Conservation (phyloP, 129 eudicot genomes). For the Helichrysum umbraculigerum region DNA sequence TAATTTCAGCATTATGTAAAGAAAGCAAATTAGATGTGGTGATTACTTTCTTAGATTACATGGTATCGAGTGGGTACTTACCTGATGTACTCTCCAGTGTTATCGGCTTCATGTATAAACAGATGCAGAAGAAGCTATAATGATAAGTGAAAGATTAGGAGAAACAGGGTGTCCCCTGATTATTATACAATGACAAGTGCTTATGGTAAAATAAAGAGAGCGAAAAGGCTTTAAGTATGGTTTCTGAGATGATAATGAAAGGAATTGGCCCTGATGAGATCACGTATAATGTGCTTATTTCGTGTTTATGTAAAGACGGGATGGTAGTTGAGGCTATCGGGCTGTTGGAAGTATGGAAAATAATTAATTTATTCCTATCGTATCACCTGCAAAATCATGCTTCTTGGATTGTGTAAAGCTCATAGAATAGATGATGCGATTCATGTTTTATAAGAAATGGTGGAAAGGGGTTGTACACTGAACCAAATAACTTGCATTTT, state of each 20-base stretch:
- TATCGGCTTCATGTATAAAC: conserved; percentile 61
- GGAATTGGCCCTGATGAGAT: conserved; percentile 67
- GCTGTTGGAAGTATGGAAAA: conserved; percentile 57
- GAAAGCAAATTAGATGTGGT: conserved; percentile 61
- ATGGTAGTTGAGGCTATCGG: conserved; percentile 65
- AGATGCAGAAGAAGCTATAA: conserved; percentile 59
- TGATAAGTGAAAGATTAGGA: conserved; percentile 51
- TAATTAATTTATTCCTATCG: conserved; percentile 47
- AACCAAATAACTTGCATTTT: conserved; percentile 68
- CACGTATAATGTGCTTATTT: conserved; percentile 64
- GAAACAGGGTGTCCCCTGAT: conserved; percentile 65
- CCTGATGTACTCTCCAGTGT: conserved; percentile 72
- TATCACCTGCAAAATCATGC: conserved; percentile 61
- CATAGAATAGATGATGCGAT: conserved; percentile 63
- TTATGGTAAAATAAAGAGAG: conserved; percentile 62
- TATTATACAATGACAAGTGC: conserved; percentile 76
- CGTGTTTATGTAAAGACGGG: conserved; percentile 75
- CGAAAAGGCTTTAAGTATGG: conserved; percentile 43
- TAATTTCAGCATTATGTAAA: conserved; percentile 62
- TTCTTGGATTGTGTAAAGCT: conserved; percentile 78
- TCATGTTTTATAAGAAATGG: conserved; percentile 60
- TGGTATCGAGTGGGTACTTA: conserved; percentile 59
- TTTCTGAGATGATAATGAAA: conserved; percentile 56
- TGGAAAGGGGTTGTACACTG: conserved; percentile 55
- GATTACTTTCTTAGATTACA: conserved; percentile 56